phyloP scores from a whole-genome alignment of 306 rosid species.

The Myrica gale region DNA sequence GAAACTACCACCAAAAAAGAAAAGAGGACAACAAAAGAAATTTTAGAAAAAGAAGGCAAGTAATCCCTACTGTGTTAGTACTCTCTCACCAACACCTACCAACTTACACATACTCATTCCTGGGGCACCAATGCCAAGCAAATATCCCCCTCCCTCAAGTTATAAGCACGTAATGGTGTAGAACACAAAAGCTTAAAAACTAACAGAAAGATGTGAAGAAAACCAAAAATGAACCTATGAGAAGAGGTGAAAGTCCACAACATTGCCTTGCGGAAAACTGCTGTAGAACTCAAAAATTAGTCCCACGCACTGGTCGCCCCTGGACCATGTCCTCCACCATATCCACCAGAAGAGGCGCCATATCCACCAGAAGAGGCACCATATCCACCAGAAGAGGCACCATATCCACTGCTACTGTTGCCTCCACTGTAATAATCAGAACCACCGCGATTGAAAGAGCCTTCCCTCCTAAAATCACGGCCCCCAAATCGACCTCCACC shows the following conservation, averaged over 20 bases:
- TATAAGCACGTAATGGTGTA: constrained; percentile 24
- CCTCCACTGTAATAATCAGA: constrained; percentile 51
- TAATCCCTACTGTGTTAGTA: constrained; percentile 61
- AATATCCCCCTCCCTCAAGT: constrained; percentile 36
- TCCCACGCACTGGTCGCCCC: constrained; percentile 77
- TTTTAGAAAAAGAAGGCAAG: constrained; percentile 27
- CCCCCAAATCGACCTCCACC: constrained; percentile 83
- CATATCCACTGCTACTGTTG: constrained; percentile 44
- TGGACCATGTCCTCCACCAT: constrained; percentile 49
- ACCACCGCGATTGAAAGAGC: constrained; percentile 51
- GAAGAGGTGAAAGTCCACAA: constrained; percentile 31
- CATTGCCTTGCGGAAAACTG: constrained; percentile 38
- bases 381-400: no score
- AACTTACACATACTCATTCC: constrained; percentile 51
- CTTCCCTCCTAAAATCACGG: constrained; percentile 73
- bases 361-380: constrained; percentile 25
- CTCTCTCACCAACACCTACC: constrained; percentile 46
- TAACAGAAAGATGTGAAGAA: constrained; percentile 21
- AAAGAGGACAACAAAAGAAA: constrained; percentile 29
- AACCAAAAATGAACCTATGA: constrained; percentile 36
- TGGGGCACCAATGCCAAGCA: constrained; percentile 44
- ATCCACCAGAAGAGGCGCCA: no score
- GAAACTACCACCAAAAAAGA: constrained; percentile 36
- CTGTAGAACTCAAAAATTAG: constrained; percentile 36
- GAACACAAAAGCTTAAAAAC: constrained; percentile 35